Conservation (phyloP, 1,139 yeast genomes). For the Ashbya aceris region DNA sequence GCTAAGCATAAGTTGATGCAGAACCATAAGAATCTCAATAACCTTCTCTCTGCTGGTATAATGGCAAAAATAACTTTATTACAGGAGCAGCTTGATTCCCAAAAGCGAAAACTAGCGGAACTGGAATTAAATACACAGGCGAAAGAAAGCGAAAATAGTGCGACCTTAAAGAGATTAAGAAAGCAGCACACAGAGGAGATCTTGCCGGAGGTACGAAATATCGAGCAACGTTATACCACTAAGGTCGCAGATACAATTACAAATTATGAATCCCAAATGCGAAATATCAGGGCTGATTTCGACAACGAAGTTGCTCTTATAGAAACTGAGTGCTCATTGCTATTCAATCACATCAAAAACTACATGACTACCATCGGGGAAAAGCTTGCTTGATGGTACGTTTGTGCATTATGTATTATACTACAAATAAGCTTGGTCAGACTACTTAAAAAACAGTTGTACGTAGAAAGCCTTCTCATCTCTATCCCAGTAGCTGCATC, state of each 20-base stretch:
- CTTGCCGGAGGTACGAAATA: slow-evolving; percentile 17
- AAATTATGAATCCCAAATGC: slow-evolving; percentile 17
- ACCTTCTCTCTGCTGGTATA: slow-evolving; percentile 17
- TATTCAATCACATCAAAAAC: slow-evolving; percentile 22
- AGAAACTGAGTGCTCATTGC: slow-evolving; percentile 22
- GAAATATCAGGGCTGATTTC: slow-evolving; percentile 14
- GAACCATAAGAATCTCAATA: slow-evolving; percentile 18
- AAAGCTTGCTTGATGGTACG: not conserved
- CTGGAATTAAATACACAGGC: slow-evolving; percentile 12
- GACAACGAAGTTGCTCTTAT: slow-evolving; percentile 20
- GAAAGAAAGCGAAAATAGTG: slow-evolving; percentile 16
- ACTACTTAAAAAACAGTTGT: slow-evolving; percentile 20
- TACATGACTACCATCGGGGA: slow-evolving; percentile 21
- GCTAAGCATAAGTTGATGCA: slow-evolving; percentile 19
- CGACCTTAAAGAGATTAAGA: slow-evolving; percentile 14
- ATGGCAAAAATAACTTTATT: slow-evolving; percentile 19
- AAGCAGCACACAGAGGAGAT: slow-evolving; percentile 21
- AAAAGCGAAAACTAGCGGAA: slow-evolving; percentile 14
- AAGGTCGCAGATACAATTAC: slow-evolving; percentile 20
- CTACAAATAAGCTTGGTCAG: not conserved
- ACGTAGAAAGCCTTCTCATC: slow-evolving; percentile 15
- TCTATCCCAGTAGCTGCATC: slow-evolving; percentile 23
- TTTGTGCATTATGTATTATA: not conserved
- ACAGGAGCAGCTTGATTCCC: slow-evolving; percentile 21
- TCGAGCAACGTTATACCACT: slow-evolving; percentile 21